Evolutionary conservation across 768 basidiomycete species (phyloP).

Genomic region (Psilocybe azurescens): DNA sequence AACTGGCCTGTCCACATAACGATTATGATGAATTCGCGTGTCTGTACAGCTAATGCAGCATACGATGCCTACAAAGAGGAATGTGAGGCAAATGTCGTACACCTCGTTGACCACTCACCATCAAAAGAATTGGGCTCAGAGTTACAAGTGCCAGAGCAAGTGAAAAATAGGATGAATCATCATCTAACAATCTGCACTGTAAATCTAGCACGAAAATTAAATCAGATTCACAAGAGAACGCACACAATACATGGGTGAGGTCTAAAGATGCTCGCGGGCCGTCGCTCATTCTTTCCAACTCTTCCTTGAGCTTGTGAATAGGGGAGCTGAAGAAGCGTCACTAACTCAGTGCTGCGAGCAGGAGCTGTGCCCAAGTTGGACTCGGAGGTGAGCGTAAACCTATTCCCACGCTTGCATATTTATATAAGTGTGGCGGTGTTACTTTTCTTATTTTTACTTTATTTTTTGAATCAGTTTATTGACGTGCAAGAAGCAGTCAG

Average conservation of each 20-base stretch:
- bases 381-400: too few species aligned
- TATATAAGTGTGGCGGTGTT: not conserved
- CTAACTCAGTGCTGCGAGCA: too few species aligned
- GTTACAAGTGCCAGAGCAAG: constrained; percentile 66
- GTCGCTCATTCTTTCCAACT: constrained; percentile 18
- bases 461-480: too few species aligned
- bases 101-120: constrained; percentile 47
- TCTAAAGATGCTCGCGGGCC: constrained; percentile 57
- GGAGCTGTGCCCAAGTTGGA: too few species aligned
- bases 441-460: not conserved
- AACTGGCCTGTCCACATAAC: constrained; percentile 87
- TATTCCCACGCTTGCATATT: not conserved
- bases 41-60: constrained; percentile 73
- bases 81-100: not conserved
- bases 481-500: too few species aligned
- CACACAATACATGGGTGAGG: constrained; percentile 73
- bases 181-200: constrained; percentile 46
- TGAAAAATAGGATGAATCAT: constrained; percentile 63
- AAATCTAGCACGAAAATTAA: not conserved
- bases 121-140: constrained; percentile 71
- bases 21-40: constrained; percentile 80
- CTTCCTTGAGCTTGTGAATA: too few species aligned
- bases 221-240: constrained; percentile 22
- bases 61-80: constrained; percentile 68
- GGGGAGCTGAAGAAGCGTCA: too few species aligned